Evolutionary conservation across 805 yeast species (phyloP), one percentile per base, ranked within the genome.

Genomic region (Kazachstania bromeliacearum): DNA sequence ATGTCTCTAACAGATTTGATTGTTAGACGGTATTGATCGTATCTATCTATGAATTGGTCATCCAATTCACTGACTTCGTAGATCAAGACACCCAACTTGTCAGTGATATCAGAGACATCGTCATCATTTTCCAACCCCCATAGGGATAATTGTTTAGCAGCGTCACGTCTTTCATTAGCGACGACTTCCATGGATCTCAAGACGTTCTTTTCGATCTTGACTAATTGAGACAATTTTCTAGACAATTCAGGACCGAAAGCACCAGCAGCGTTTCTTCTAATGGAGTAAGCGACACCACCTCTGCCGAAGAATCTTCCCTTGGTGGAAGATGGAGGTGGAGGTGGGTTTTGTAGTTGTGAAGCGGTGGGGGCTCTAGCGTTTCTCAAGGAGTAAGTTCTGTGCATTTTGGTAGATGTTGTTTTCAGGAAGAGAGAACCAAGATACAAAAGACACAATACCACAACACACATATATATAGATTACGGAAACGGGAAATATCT

Each of bases 341-440:
- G 97, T 23, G 97, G 96, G 34, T 83, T 73, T 61, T 81, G 88
- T 65, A 89, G 66, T 67, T 89, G 96, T 48, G 95, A 76, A 42
- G 97, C 97, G 39, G 98, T 88, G 44, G 98, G 98, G 27, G 96
- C 97, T 66, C 95, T 83, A 38, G 80, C 63, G 53, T 87, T 79
- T 76, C 98, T 87, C 66, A 89, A 73, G 24, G 98, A 89, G 68
- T 92, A 92, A 34, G 98, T 89, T 79, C 96, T 83, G 74, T 89
- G 96, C 98, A 92, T 92, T 2, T 10, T 33, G 26, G 23, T 19
- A 22, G 13, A 10, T 31, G 14, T 25, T n/a, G n/a, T n/a, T n/a
- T n/a, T n/a, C n/a, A n/a, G n/a, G n/a, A n/a, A n/a, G n/a, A n/a
- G n/a, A n/a, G n/a, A n/a, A n/a, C n/a, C n/a, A n/a, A n/a, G n/a